Evolutionary conservation across 768 basidiomycete genomes (phyloP), one percentile per base, ranked within the genome.

Genomic region (Suillus occidentalis): DNA sequence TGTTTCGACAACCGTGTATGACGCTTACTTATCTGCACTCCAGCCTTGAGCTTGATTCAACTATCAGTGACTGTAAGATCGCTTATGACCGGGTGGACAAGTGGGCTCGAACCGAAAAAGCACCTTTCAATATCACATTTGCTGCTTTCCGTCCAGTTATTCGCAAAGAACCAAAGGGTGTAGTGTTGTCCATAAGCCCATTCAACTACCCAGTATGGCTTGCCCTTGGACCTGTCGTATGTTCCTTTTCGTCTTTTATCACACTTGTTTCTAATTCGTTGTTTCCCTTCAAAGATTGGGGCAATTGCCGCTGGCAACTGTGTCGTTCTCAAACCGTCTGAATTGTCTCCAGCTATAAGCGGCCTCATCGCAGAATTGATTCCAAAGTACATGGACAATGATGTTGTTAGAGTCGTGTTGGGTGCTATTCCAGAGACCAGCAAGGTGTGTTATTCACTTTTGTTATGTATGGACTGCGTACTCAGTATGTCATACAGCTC

Each of bases 221-320:
- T 60, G 73, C 82, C 0, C 43, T 91, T 9, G 77, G 80, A 1
- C 89, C 89, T 14, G 65, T 94, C 67, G 89, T 89, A 65, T 25
- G 84, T 73, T 39, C 18, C 25, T 45, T 22, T 20, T 62, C n/a
- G 16, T 40, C 18, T 40, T 62, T 42, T 14, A 28, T 9, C 1
- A 37, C 28, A 6, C 40, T 36, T 22, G 36, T 37, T 13, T 43
- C 28, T 1, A 43, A 1, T 36, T 50, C 59, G 43, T n/a, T 61
- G 34, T 52, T 53, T 50, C 61, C 39, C 66, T 81, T 78, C 47
- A 28, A 47, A 77, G 78, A 82, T 82, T 53, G 89, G 89, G 9
- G 94, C 94, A 1, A 84, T 96, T 47, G 89, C 92, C 0, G 91
- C 92, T 3, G 94, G 94, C 7, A 89, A 88, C 69, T 80, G 89